phyloP scores from a whole-genome alignment of 2,329 filamentous ascomycete genomes.

The Fusarium abutilonis region DNA sequence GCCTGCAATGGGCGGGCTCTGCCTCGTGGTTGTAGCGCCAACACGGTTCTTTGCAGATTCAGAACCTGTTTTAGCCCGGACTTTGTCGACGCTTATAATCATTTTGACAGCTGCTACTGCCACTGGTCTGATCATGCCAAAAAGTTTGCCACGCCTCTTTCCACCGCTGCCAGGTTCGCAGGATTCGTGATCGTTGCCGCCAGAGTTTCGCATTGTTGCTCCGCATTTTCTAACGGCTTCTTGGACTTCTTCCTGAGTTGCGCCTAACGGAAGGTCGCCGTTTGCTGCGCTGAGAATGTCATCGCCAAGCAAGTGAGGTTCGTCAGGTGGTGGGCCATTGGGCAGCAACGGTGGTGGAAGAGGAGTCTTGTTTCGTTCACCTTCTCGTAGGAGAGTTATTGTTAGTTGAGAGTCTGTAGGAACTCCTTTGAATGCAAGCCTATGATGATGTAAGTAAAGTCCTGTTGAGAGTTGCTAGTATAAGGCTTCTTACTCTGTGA shows the following conservation, averaged over 20 bases:
- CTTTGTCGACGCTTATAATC: conserved; percentile 72
- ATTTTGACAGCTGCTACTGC: conserved; percentile 75
- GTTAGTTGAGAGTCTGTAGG: conserved; percentile 84
- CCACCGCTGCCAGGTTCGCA: conserved; percentile 56
- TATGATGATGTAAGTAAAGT: conserved; percentile 64
- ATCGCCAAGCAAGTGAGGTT: not conserved
- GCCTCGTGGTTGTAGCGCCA: not conserved
- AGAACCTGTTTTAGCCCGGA: conserved; percentile 68
- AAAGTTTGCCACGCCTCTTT: conserved; percentile 53
- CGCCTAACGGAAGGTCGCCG: conserved; percentile 26
- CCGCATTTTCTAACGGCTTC: conserved; percentile 60
- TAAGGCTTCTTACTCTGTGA: conserved; percentile 67
- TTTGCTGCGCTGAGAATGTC: conserved; percentile 53
- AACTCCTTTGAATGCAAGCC: conserved; percentile 77
- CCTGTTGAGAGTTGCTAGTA: rapidly evolving
- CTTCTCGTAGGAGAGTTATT: conserved; percentile 78
- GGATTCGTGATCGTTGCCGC: conserved; percentile 57
- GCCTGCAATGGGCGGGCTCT: conserved; percentile 51
- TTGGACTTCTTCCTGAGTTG: conserved; percentile 64
- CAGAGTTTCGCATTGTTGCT: conserved; percentile 45
- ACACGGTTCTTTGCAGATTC: conserved; percentile 73
- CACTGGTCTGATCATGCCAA: conserved; percentile 71
- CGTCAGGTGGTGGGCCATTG: not conserved
- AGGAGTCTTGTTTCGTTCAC: conserved; percentile 79
- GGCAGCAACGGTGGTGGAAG: conserved; percentile 61